Base-by-base conservation (phyloP, 179 eudicot species). In the Beta lomatogona region DNA sequence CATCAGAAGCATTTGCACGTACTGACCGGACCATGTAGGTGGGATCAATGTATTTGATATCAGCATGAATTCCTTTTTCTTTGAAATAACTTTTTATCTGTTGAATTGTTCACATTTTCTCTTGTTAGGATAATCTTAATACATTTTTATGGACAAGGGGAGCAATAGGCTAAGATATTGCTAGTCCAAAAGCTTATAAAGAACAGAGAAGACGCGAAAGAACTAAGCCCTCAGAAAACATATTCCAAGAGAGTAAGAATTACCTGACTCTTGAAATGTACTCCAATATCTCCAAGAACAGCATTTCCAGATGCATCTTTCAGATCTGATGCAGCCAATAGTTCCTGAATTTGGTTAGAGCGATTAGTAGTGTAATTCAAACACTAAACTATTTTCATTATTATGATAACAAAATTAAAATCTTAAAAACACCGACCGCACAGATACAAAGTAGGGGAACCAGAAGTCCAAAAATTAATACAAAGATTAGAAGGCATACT, bases 1-100 rank as follows among this genome's bases (percentile, higher is more conserved):
- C 87, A 52, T 87, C 89, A 50, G 89, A 87, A 76, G 89, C 89
- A 83, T 87, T 87, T 63, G 89, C 87, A 80, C 89, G 87, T 53
- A 83, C 89, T 73, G 89, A 87, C 57, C 89, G 87, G 53, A 87
- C 82, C 89, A 87, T 87, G 80, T 87, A 87, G 71, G 89, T 87
- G 66, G 89, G 89, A 72, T 87, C 89, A 7, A 87, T 87, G 86
- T 87, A 87, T 75, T 87, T 87, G 82, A 85, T 75, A 87, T 87
- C 89, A 80, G 86, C 77, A 77, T 85, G 86, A 52, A 87, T 80
- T 36, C 86, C 85, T 75, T 80, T 85, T 74, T 74, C 85, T 59
- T 81, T 87, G 82, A 87, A 87, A 78, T 85, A 81, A 60, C 66
- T 60, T 80, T 83, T 87, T 77, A 87, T 83, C 89, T 87, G 86